phyloP scores from a whole-genome alignment of 495 filamentous ascomycete species.

The Corynascus novoguineensis region DNA sequence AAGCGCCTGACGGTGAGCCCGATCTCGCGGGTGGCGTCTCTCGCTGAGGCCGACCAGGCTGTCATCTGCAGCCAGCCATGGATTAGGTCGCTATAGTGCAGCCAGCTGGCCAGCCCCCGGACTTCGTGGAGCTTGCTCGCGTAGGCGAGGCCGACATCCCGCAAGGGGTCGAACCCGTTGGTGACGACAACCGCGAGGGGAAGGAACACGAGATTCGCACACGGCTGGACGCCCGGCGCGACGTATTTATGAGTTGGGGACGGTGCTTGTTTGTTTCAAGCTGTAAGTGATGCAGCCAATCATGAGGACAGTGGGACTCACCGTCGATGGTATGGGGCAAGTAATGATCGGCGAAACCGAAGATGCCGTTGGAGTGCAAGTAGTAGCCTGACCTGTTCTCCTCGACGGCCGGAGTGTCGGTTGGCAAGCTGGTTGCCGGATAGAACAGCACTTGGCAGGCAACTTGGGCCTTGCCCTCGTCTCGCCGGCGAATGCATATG shows the following conservation, averaged over 20 bases:
- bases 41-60: constrained; percentile 32
- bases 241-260: constrained; percentile 17
- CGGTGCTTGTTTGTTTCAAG: constrained; percentile 7
- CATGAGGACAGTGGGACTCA: not conserved
- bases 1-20: no score
- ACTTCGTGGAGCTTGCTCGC: constrained; percentile 32
- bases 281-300: not conserved
- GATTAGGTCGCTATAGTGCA: constrained; percentile 27
- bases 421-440: constrained; percentile 34
- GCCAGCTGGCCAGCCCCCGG: constrained; percentile 28
- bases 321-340: constrained; percentile 26
- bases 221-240: constrained; percentile 21
- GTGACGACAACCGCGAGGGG: constrained; percentile 32
- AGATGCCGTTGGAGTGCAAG: constrained; percentile 37
- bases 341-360: constrained; percentile 35
- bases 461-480: constrained; percentile 19
- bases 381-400: constrained; percentile 35
- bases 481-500: constrained; percentile 25
- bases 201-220: constrained; percentile 14
- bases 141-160: constrained; percentile 37
- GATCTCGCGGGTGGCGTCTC: constrained; percentile 10
- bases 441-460: constrained; percentile 34
- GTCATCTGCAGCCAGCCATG: constrained; percentile 38
- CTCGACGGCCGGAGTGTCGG: constrained; percentile 30
- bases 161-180: constrained; percentile 34